Evolutionary conservation across 345 rosid genomes (phyloP).

Genomic region (Nephelium lappaceum): DNA sequence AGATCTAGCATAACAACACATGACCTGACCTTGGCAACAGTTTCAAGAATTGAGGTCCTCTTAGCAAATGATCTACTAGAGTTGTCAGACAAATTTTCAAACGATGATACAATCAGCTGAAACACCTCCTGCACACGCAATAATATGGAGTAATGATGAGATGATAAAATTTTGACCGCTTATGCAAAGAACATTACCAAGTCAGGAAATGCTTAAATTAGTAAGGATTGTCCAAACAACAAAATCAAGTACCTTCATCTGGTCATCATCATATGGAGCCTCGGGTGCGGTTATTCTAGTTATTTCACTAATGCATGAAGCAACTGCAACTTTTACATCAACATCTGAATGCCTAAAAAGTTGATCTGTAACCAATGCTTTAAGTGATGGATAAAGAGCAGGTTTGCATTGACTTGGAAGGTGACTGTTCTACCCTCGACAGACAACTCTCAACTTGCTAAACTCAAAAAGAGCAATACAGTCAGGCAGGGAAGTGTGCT

Average conservation of each 20-base stretch:
- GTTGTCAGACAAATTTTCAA: conserved; percentile 69
- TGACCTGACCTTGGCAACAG: conserved; percentile 94
- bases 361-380: conserved; percentile 65
- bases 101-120: conserved; percentile 87
- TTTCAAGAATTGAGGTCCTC: conserved; percentile 87
- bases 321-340: conserved; percentile 90
- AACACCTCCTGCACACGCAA: conserved; percentile 71
- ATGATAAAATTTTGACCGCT: neutral
- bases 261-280: conserved; percentile 90
- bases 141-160: neutral
- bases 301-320: conserved; percentile 94
- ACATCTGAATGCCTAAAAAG: conserved; percentile 70
- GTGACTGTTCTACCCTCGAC: conserved; percentile 86
- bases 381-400: conserved; percentile 73
- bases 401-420: conserved; percentile 59
- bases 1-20: conserved; percentile 99
- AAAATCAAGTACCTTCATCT: conserved; percentile 68
- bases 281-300: conserved; percentile 99
- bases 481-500: neutral
- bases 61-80: conserved; percentile 71
- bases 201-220: neutral
- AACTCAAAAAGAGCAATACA: conserved; percentile 22
- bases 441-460: conserved; percentile 72
- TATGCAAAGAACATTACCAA: neutral
- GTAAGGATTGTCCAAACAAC: neutral